Base-by-base conservation (phyloP, 768 basidiomycete species). In the Amyloporia xantha region DNA sequence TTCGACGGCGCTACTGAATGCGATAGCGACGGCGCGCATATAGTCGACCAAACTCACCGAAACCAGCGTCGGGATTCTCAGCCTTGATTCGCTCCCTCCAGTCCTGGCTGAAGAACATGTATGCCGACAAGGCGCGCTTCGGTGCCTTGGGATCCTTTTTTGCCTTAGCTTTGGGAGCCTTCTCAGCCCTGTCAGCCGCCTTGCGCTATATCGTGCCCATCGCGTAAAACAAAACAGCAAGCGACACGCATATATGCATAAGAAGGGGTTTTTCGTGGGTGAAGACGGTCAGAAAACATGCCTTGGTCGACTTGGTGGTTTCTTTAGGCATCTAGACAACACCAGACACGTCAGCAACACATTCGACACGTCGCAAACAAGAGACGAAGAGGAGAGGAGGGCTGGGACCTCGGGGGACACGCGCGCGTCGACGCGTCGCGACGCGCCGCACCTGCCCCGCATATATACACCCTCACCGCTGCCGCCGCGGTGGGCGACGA, bases 41-140 rank as follows among this genome's bases (percentile, higher is more conserved):
- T 5, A 48, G 15, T 30, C 19, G 40, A 24, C 13, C 17, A 52
- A 25, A 54, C 76, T 56, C 56, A 88, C 93, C 94, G 62, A 97
- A 98, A 48, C 85, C 77, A 24, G 91, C 92, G 51, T 93, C 91
- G 42, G 94, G 94, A 72, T 97, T 95, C 72, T 96, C 92, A 50
- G 79, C 63, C 82, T 94, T 95, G 78, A 97, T 89, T 65, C 87
- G 81, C 70, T 94, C 88, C 64, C 94, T 80, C 89, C 91, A 87
- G 68, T 92, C 94, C 67, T 93, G 89, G 59, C 82, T 84, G 78
- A 97, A 98, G 86, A 93, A 93, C 95, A 98, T 96, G 74, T 96
- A 98, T 35, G 95, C 92, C 25, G 93, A 96, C 40, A 96, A 77
- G 0, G 91, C 87, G 47, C 93, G 82, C 73, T 97, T 96, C 53